These are phyloP conservation scores for Zopfia rhizophila DNA, from an alignment of 2,329 filamentous ascomycete genomes.

Conservation along the genomic window DNA sequence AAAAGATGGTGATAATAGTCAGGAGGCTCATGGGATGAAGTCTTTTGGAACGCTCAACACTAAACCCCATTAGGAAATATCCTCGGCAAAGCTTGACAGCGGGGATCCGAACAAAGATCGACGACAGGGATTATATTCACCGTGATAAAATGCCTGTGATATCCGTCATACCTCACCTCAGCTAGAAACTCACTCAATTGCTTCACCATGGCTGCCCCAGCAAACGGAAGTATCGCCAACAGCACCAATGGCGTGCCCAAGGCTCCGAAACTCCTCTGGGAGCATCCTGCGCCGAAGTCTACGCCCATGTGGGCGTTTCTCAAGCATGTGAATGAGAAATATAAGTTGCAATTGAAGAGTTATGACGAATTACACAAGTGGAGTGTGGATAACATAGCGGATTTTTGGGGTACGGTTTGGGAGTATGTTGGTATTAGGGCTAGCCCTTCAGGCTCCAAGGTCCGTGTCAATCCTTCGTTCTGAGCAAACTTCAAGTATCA, in stretches of 20 bases:
- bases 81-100: constrained; percentile 1
- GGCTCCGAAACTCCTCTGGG: constrained; percentile 66
- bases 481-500: constrained; percentile 4
- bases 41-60: no score
- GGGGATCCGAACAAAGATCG: constrained; percentile 7
- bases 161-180: constrained; percentile 6
- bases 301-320: constrained; percentile 81
- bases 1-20: no score
- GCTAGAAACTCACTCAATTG: constrained; percentile 7
- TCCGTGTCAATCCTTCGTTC: constrained; percentile 48
- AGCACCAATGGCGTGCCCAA: constrained; percentile 36
- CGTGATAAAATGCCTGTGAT: constrained; percentile 12
- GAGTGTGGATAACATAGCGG: constrained; percentile 79
- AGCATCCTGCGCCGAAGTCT: constrained; percentile 71
- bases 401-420: constrained; percentile 90
- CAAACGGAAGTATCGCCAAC: constrained; percentile 20
- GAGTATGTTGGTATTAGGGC: constrained; percentile 80
- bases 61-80: neutral
- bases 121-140: neutral
- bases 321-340: constrained; percentile 73
- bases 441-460: constrained; percentile 70
- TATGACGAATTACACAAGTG: constrained; percentile 85
- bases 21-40: no score
- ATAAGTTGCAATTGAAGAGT: constrained; percentile 68
- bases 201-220: constrained; percentile 14